Conservation (phyloP, 2,329 filamentous ascomycete genomes). For the Chaetomium sp. region DNA sequence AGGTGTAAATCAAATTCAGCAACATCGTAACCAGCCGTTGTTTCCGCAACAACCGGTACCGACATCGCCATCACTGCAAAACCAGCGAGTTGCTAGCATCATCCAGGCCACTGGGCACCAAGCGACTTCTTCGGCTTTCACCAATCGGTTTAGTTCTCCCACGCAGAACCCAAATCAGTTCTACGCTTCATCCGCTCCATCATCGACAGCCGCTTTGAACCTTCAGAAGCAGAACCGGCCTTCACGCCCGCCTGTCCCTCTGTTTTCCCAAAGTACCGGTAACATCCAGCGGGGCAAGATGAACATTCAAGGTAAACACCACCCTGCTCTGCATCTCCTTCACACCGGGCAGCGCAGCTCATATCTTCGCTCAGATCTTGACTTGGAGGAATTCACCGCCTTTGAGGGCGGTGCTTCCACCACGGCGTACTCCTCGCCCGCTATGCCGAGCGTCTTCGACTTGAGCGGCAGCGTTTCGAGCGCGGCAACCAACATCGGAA, state of each 20-base stretch:
- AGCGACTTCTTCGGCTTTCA: slow-evolving; percentile 47
- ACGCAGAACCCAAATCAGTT: slow-evolving; percentile 46
- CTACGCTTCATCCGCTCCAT: slow-evolving; percentile 61
- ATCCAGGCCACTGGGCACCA: slow-evolving; percentile 52
- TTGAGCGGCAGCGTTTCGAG: slow-evolving; percentile 41
- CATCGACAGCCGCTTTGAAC: slow-evolving; percentile 52
- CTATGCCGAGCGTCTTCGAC: slow-evolving; percentile 46
- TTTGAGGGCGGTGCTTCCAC: slow-evolving; percentile 47
- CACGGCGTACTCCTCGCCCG: slow-evolving; percentile 49
- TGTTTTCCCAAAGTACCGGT: slow-evolving; percentile 58
- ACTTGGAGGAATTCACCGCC: slow-evolving; percentile 52
- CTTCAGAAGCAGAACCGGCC: slow-evolving; percentile 48
- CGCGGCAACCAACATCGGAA: slow-evolving; percentile 53
- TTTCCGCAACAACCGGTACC: slow-evolving; percentile 30
- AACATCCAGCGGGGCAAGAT: slow-evolving; percentile 48
- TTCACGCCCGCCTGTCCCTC: slow-evolving; percentile 62
- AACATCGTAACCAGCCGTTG: slow-evolving; percentile 40
- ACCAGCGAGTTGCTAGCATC: slow-evolving; percentile 53
- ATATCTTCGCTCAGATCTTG: slow-evolving; percentile 45
- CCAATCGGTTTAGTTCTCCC: slow-evolving; percentile 51
- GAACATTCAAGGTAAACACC: slow-evolving; percentile 49
- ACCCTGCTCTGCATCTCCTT: slow-evolving; percentile 17
- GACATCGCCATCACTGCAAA: slow-evolving; percentile 42
- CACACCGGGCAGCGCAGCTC: slow-evolving; percentile 20
- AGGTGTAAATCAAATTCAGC: slow-evolving; percentile 40